Evolutionary conservation across 2,329 filamentous ascomycete species (phyloP).

Genomic region (Daldinia sp.): DNA sequence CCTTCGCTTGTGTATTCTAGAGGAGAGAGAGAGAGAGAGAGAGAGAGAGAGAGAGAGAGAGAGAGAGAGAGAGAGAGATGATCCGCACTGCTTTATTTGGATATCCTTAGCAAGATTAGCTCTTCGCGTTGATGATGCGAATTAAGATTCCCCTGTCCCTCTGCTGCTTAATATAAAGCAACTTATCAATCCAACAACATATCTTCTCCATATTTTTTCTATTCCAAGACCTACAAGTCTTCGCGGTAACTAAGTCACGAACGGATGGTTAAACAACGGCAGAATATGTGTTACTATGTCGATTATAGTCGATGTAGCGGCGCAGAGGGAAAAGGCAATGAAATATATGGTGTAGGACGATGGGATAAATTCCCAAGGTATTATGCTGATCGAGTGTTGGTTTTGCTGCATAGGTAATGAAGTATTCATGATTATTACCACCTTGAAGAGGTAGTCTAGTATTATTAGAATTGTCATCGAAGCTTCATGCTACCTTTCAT

Average conservation of each 20-base stretch:
- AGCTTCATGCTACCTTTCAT: background rate
- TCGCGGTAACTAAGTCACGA: background rate
- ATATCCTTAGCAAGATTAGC: too few species aligned
- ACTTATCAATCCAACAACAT: background rate
- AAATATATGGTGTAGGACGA: background rate
- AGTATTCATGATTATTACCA: background rate
- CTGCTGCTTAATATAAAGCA: too few species aligned
- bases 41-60: too few species aligned
- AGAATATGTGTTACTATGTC: background rate
- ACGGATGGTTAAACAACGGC: background rate
- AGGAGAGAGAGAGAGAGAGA: too few species aligned
- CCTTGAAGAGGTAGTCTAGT: background rate
- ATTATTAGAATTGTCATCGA: background rate
- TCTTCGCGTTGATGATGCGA: too few species aligned
- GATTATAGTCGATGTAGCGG: background rate
- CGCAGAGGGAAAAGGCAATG: background rate
- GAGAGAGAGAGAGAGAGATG: too few species aligned
- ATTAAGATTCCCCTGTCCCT: too few species aligned
- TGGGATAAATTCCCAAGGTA: background rate
- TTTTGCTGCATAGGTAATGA: background rate
- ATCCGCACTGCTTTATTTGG: too few species aligned
- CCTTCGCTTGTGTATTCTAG: background rate
- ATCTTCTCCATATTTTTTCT: background rate
- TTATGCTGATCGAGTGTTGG: background rate
- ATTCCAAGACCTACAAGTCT: background rate